phyloP scores from a whole-genome alignment of 768 basidiomycete species.

The Gloeostereum incarnatum region DNA sequence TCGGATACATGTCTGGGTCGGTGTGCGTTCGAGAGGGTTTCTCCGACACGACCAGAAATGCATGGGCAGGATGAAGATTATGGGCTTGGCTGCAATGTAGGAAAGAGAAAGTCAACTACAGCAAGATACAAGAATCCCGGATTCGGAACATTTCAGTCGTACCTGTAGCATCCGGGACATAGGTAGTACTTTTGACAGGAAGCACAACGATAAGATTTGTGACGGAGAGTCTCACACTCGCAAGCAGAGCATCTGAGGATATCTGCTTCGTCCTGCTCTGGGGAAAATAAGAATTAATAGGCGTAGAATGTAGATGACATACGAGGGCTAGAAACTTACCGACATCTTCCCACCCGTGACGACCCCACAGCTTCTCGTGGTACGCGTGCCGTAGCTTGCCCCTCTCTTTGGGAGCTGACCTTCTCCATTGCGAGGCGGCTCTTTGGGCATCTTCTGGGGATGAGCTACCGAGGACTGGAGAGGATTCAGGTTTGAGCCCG shows the following conservation, averaged over 20 bases:
- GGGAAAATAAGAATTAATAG: constrained; percentile 4
- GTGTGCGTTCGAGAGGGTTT: constrained; percentile 30
- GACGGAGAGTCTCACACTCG: constrained; percentile 33
- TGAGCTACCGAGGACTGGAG: constrained; percentile 25
- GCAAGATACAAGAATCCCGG: no score
- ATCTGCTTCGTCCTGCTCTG: constrained; percentile 60
- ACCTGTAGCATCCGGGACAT: constrained; percentile 82
- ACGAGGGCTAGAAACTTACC: constrained; percentile 38
- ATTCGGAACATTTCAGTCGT: no score
- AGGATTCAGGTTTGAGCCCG: constrained; percentile 38
- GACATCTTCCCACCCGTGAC: constrained; percentile 79
- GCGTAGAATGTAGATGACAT: background rate
- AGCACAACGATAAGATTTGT: constrained; percentile 76
- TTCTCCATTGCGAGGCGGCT: constrained; percentile 50
- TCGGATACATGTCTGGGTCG: constrained; percentile 27
- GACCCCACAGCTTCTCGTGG: constrained; percentile 80
- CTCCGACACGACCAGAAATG: constrained; percentile 74
- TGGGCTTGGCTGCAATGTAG: constrained; percentile 62
- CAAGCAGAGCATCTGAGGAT: constrained; percentile 79
- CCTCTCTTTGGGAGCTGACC: constrained; percentile 62
- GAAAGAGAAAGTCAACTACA: constrained; percentile 2
- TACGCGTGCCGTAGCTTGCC: constrained; percentile 80
- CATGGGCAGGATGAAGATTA: constrained; percentile 84
- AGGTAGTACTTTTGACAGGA: constrained; percentile 74
- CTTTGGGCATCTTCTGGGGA: constrained; percentile 44